Evolutionary conservation across 163 green algal genomes (phyloP).

Genomic region (Chlorella variabilis): DNA sequence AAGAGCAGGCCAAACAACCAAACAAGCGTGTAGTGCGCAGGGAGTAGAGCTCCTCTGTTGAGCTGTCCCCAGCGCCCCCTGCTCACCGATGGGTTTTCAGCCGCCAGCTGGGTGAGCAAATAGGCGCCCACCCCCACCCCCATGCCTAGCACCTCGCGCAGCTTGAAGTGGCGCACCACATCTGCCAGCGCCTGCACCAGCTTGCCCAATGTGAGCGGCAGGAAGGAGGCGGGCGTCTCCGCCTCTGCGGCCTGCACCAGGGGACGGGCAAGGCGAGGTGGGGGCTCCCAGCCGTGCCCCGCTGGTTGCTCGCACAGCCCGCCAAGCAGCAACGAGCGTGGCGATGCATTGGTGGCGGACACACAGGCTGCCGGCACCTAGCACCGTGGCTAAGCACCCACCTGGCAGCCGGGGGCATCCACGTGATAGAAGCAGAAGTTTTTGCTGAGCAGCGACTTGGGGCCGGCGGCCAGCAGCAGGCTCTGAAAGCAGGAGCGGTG

Average conservation of each 20-base stretch:
- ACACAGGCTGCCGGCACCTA: not conserved
- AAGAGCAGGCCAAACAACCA: not conserved
- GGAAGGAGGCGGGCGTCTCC: slow-evolving; percentile 9
- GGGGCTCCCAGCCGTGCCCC: too few relatives aligned
- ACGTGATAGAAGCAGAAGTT: slow-evolving; percentile 61
- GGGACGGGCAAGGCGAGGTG: too few relatives aligned
- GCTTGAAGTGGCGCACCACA: slow-evolving; percentile 43
- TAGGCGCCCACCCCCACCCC: slow-evolving; percentile 46
- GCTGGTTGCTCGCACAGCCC: too few relatives aligned
- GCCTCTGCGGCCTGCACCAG: slow-evolving; percentile 1
- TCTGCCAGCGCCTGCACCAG: slow-evolving; percentile 40
- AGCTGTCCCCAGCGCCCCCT: too few relatives aligned
- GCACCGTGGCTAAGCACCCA: too few relatives aligned
- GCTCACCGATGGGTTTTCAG: slow-evolving; percentile 26
- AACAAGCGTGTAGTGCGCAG: too few relatives aligned
- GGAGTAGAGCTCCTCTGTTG: not conserved
- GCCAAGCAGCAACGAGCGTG: too few relatives aligned
- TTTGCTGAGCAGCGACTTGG: slow-evolving; percentile 45
- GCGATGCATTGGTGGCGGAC: too few relatives aligned
- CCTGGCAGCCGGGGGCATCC: slow-evolving; percentile 54
- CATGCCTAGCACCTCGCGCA: slow-evolving; percentile 31
- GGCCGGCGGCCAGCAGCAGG: slow-evolving; percentile 44
- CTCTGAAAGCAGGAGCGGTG: slow-evolving; percentile 54
- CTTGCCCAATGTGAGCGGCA: slow-evolving; percentile 39
- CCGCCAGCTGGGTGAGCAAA: slow-evolving; percentile 42